Evolutionary conservation across 306 rosid species (phyloP), one percentile per base, ranked within the genome.

Genomic region (Inga laurina): DNA sequence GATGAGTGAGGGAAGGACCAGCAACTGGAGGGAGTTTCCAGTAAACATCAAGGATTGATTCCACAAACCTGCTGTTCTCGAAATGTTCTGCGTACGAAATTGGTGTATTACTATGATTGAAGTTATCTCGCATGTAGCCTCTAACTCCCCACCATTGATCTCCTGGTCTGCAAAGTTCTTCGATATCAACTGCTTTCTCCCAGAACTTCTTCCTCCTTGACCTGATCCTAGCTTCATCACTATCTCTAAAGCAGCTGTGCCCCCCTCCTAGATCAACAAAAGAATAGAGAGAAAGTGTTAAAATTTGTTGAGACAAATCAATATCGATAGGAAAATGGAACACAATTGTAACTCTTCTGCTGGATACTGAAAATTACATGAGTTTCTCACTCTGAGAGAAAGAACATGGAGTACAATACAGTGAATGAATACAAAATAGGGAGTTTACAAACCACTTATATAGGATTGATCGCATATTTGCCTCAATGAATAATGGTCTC

Each of bases 1-100:
- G 99, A 88, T 97, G 99, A 24, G 99, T 97, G 77, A 97, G 93
- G 57, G 99, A 97, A 61, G 99, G 99, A 39, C 99, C 99, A 14
- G 99, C 99, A 68, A 88, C 97, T 0, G 99, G 99, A 84, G 99
- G 97, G 62, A 97, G 94, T 89, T 97, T 98, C 99, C 99, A 97
- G 84, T 94, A 97, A 79, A 97, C 93, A 78, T 97, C 98, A 44
- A 97, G 99, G 84, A 97, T 88, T 49, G 99, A 94, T 85, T 97
- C 98, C 78, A 97, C 37, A 85, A 77, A 89, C 44, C 97, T 89
- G 87, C 99, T 97, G 82, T 94, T 97, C 88, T 92, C 89, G 81
- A 94, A 92, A 89, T 97, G 99, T 71, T 97, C 90, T 2, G 85
- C 83, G 54, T 83, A 88, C 19, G 97, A 76, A 56, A 97, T 91